These are phyloP conservation scores for Apophysomyces elegans DNA, from an alignment of 371 early-diverging fungal genomes.

Conservation along the genomic window DNA sequence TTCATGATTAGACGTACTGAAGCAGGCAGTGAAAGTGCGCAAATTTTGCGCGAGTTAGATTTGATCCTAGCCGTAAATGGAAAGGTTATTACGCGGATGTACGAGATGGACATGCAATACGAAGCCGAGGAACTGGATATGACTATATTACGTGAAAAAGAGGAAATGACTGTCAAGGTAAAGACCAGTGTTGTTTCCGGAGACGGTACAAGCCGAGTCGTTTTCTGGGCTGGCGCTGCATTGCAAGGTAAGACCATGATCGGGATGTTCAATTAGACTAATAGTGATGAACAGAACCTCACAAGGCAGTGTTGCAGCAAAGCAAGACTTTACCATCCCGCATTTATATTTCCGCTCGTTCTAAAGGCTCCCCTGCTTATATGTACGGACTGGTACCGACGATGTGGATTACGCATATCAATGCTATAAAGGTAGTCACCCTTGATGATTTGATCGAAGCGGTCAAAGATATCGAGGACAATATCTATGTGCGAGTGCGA, in stretches of 20 bases:
- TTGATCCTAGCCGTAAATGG: conserved; percentile 75
- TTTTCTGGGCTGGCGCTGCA: conserved; percentile 77
- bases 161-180: conserved; percentile 64
- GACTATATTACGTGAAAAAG: conserved; percentile 68
- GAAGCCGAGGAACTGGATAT: conserved; percentile 62
- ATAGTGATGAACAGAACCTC: conserved; percentile 61
- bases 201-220: conserved; percentile 67
- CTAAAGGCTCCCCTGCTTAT: conserved; percentile 81
- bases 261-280: not conserved
- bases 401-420: conserved; percentile 80
- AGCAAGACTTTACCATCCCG: conserved; percentile 71
- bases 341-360: conserved; percentile 75
- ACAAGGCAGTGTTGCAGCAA: conserved; percentile 83
- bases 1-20: conserved; percentile 77
- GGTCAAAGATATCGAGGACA: conserved; percentile 67
- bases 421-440: conserved; percentile 62
- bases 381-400: conserved; percentile 85
- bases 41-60: conserved; percentile 75
- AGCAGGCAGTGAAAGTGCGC: conserved; percentile 65
- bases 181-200: conserved; percentile 68
- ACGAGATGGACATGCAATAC: conserved; percentile 70
- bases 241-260: conserved; percentile 53
- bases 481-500: conserved; percentile 84
- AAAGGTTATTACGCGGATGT: conserved; percentile 69
- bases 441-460: conserved; percentile 67